Evolutionary conservation across 1,139 yeast species (phyloP), one percentile per base, ranked within the genome.

Genomic region (Geotrichum phurueaensis): DNA sequence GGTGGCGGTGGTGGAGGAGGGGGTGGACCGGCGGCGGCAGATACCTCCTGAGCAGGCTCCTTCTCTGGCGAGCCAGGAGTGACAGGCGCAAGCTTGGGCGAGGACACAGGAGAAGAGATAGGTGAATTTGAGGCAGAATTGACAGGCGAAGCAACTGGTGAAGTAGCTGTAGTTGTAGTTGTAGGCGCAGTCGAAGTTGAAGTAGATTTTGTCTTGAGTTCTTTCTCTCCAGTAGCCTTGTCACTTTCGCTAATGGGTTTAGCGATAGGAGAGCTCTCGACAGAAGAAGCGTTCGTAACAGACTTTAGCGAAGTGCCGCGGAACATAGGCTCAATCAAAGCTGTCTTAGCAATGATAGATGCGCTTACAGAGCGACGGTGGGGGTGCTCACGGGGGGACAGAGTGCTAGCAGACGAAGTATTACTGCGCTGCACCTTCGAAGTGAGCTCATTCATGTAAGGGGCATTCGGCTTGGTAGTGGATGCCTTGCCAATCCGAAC

Each of bases 151-250:
- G 53, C 54, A 22, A 56, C 60, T 2, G 59, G 43, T 0, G 60
- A 53, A 3, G 59, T 59, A 7, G 51, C 60, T 20, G 52, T 18
- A 22, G 58, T 57, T 29, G 63, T 61, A 2, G 71, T 68, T n/a
- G 67, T 66, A 2, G 75, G 74, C 13, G 75, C 68, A 10, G 76
- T 75, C 27, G 76, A 75, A n/a, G 73, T 68, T 10, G 73, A 66
- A 10, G 71, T 69, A 25, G 72, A 67, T 48, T 69, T 25, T 25
- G 25, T 43, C 20, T 15, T 22, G 10, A 33, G 33, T 31, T 31
- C 31, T 23, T 43, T 20, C 7, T 18, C 29, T 13, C 39, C 56
- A 39, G 56, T 23, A 18, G 13, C 15, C 27, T 48, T 15, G 6
- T 12, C 51, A 48, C 29, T 20, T 22, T 23, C 51, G 22, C 31